These are phyloP conservation scores for Sphaerostilbella broomeana DNA, from an alignment of 2,329 filamentous ascomycete species.

Conservation along the genomic window DNA sequence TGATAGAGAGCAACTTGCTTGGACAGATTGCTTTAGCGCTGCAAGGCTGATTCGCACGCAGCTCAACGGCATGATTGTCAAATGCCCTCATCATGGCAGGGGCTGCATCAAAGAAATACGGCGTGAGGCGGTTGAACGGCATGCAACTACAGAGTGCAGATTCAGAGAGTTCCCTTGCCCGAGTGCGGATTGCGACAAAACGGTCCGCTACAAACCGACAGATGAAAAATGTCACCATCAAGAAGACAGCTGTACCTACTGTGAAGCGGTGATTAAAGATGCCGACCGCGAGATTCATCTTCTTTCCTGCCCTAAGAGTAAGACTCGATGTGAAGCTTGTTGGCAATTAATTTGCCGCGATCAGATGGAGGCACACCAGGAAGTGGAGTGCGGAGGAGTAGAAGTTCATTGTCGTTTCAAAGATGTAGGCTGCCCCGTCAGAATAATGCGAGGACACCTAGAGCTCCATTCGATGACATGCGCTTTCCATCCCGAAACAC, in stretches of 20 bases:
- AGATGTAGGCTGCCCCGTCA: slow-evolving; percentile 31
- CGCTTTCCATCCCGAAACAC: slow-evolving; percentile 42
- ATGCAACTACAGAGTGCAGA: slow-evolving; percentile 50
- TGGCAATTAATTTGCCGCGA: slow-evolving; percentile 37
- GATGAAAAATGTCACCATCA: slow-evolving; percentile 51
- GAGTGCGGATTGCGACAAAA: slow-evolving; percentile 44
- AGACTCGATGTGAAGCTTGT: slow-evolving; percentile 45
- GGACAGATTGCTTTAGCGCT: slow-evolving; percentile 35
- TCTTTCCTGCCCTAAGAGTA: slow-evolving; percentile 39
- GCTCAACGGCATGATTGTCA: slow-evolving; percentile 52
- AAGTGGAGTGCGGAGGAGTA: slow-evolving; percentile 43
- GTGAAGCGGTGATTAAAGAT: slow-evolving; percentile 42
- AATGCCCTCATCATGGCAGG: slow-evolving; percentile 46
- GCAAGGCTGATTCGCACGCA: slow-evolving; percentile 50
- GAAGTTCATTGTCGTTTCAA: slow-evolving; percentile 42
- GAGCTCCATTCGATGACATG: slow-evolving; percentile 42
- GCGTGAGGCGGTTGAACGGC: slow-evolving; percentile 48
- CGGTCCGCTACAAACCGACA: slow-evolving; percentile 43
- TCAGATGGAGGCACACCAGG: slow-evolving; percentile 41
- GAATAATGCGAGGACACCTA: slow-evolving; percentile 31
- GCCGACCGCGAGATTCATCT: slow-evolving; percentile 33
- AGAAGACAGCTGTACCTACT: slow-evolving; percentile 46
- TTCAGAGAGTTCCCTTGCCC: slow-evolving; percentile 52
- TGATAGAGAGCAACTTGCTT: slow-evolving; percentile 42
- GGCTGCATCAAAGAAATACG: slow-evolving; percentile 47